Evolutionary conservation across 805 yeast species (phyloP).

Genomic region (Saturnispora dispora): DNA sequence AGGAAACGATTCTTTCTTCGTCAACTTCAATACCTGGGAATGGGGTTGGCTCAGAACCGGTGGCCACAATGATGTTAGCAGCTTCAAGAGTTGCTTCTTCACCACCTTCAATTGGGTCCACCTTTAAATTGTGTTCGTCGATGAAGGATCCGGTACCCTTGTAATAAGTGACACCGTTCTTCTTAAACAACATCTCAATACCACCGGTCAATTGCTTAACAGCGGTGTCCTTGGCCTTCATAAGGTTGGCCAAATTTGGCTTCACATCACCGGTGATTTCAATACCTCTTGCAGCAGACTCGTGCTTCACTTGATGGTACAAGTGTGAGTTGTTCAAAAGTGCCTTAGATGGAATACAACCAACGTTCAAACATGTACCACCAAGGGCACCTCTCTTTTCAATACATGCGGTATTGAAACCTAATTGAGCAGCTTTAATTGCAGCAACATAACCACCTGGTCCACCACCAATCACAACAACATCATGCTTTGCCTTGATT

Average conservation of each 20-base stretch:
- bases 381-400: constrained; percentile 96
- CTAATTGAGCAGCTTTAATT: constrained; percentile 95
- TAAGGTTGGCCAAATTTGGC: constrained; percentile 69
- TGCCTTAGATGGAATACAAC: constrained; percentile 98
- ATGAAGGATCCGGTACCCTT: constrained; percentile 89
- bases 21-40: constrained; percentile 97
- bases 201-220: constrained; percentile 90
- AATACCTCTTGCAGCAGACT: constrained; percentile 82
- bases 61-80: constrained; percentile 87
- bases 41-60: constrained; percentile 97
- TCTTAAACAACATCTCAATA: constrained; percentile 88
- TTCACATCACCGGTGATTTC: constrained; percentile 62
- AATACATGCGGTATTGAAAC: constrained; percentile 88
- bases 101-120: constrained; percentile 79
- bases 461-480: constrained; percentile 96
- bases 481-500: constrained; percentile 49
- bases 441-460: constrained; percentile 99
- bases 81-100: constrained; percentile 68
- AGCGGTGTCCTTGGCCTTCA: constrained; percentile 85
- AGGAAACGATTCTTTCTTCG: constrained; percentile 92
- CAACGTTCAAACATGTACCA: constrained; percentile 97
- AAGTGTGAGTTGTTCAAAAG: constrained; percentile 88
- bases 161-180: constrained; percentile 87
- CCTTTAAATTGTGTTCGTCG: constrained; percentile 68
- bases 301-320: constrained; percentile 81